A percentile compares a stretch with the other conserved stretches of the same genome.
phyloP scores from a whole-genome alignment of 2,329 filamentous ascomycete species.

The Scedosporium boydii region DNA sequence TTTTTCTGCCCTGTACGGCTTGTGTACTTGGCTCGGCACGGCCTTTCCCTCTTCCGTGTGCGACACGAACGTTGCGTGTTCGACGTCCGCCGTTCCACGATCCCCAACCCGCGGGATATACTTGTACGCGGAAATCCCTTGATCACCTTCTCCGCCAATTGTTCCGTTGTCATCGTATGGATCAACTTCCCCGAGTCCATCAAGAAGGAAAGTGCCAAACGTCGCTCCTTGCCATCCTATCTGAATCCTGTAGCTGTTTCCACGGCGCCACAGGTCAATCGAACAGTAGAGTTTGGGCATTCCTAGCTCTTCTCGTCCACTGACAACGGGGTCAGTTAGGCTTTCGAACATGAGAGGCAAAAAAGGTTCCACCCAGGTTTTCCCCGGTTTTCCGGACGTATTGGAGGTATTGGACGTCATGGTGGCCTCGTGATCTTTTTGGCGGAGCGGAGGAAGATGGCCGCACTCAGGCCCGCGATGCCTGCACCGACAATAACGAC shows the following conservation, averaged over 20 bases:
- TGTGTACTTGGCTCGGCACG: too few relatives aligned
- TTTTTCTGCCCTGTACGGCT: too few relatives aligned
- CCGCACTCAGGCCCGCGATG: slow-evolving; percentile 25
- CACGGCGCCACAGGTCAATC: slow-evolving; percentile 29
- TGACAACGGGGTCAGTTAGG: too few relatives aligned
- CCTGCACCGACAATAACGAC: slow-evolving; percentile 25
- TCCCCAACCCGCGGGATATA: slow-evolving; percentile 47
- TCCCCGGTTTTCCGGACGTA: too few relatives aligned
- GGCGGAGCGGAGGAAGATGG: slow-evolving; percentile 23
- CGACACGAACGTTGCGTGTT: too few relatives aligned
- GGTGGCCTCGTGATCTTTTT: slow-evolving; percentile 22
- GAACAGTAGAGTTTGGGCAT: slow-evolving; percentile 46
- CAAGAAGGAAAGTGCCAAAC: slow-evolving; percentile 26
- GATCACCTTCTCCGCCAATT: slow-evolving; percentile 20
- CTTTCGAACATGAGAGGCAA: too few relatives aligned
- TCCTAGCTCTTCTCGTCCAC: slow-evolving; percentile 37
- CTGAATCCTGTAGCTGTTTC: slow-evolving; percentile 23
- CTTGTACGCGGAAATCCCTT: slow-evolving; percentile 41
- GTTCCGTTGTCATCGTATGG: slow-evolving; percentile 14
- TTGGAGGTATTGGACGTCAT: too few relatives aligned
- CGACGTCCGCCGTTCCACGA: too few relatives aligned
- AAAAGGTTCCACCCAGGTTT: slow-evolving; percentile 43
- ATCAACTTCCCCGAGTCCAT: slow-evolving; percentile 21
- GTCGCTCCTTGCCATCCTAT: slow-evolving; percentile 31
- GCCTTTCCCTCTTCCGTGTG: too few relatives aligned